Base-by-base conservation (phyloP, 2,329 filamentous ascomycete species). In the Ciborinia camelliae region DNA sequence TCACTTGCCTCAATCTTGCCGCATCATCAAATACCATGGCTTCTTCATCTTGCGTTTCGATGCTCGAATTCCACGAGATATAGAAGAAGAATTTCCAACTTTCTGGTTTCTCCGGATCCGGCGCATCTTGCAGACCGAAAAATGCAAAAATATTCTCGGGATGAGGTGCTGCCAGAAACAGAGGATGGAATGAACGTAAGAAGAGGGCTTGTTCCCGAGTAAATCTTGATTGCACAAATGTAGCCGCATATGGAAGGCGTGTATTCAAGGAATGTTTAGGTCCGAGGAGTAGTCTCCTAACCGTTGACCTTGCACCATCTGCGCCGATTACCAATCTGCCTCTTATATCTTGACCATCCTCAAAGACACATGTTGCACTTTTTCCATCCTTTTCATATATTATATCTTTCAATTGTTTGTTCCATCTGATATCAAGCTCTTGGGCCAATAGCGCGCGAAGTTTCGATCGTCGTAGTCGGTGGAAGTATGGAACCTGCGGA, bases 21-120 rank as follows among this genome's bases (percentile, higher is more conserved):
- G 75, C 68, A 41, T 75, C 74, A 71, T 75, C 77, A 66, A 69
- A 73, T 3, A 63, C 70, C 18, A 69, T 68, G 15, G 71, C 72
- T 50, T 77, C 77, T 43, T 71, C 71, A 12, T 75, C 75, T 66
- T 81, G 79, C 66, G 80, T 76, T 60, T 80, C 76, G 1, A 77
- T 35, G 41, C 70, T 73, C 12, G 71, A 75, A 23, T 62, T 68
- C 78, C 79, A 81, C 14, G 79, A 81, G 59, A 81, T 78, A 69
- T 82, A 82, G 72, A 79, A 81, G 71, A 79, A 79, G 68, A 81
- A 81, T 4, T 75, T 76, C 79, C 79, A 80, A 6, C 71, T 73
- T 28, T 78, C 77, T 1, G 79, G 79, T 12, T 75, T 69, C 23
- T 76, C 71, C 18, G 73, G 67, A 52, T 77, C 73, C 3, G 75